phyloP scores from a whole-genome alignment of 306 rosid genomes.

The Cajanus cajan region DNA sequence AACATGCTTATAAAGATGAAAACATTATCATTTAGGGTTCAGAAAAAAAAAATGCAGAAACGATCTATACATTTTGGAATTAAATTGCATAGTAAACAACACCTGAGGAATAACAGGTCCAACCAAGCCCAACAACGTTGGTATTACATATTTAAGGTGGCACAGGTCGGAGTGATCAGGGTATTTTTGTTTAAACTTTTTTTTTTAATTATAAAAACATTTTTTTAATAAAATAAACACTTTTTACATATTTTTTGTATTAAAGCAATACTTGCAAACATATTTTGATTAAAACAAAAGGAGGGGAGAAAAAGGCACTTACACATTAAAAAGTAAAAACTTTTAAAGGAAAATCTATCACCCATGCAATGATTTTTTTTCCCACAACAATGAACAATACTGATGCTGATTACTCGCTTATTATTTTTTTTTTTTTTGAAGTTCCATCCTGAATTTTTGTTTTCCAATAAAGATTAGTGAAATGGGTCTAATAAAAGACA shows the following conservation, averaged over 20 bases:
- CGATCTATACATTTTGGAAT: neutral
- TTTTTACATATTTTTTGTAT: too few relatives aligned
- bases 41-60: neutral
- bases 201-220: too few relatives aligned
- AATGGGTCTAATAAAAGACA: too few relatives aligned
- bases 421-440: neutral
- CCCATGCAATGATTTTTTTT: neutral
- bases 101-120: too few relatives aligned
- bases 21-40: conserved; percentile 38
- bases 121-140: neutral
- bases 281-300: neutral
- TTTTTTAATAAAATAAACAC: too few relatives aligned
- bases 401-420: neutral
- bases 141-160: too few relatives aligned
- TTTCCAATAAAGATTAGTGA: neutral
- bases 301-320: too few relatives aligned
- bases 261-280: neutral
- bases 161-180: too few relatives aligned
- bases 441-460: too few relatives aligned
- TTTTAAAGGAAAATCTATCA: neutral
- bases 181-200: too few relatives aligned
- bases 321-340: neutral
- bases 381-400: neutral
- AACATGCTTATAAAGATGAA: conserved; percentile 24
- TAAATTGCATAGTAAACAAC: neutral